phyloP scores from a whole-genome alignment of 768 basidiomycete species.

The Leucogyrophana mollusca region DNA sequence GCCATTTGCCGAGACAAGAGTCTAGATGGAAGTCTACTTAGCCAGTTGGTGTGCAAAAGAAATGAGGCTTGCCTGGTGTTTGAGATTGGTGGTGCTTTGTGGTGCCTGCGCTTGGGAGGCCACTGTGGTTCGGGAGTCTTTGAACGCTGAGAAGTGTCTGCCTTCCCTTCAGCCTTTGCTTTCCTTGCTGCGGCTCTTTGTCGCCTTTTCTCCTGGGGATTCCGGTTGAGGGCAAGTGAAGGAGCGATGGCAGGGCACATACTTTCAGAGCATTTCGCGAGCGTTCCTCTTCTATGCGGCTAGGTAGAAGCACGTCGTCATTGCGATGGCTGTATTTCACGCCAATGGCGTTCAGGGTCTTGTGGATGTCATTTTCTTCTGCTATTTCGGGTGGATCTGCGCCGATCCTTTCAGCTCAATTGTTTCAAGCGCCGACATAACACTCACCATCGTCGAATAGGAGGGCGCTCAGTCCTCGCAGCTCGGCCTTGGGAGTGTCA shows the following conservation, averaged over 20 bases:
- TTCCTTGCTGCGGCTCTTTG: constrained; percentile 21
- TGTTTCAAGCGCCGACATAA: background rate
- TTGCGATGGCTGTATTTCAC: constrained; percentile 76
- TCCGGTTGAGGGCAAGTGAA: constrained; percentile 3
- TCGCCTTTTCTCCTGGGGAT: constrained; percentile 24
- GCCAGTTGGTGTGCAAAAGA: background rate
- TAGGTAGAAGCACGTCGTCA: constrained; percentile 66
- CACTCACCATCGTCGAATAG: constrained; percentile 67
- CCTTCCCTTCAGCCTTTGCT: constrained; percentile 11
- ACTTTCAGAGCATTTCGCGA: constrained; percentile 55
- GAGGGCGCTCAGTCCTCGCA: constrained; percentile 63
- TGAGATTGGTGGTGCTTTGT: constrained; percentile 44
- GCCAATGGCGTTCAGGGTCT: constrained; percentile 56
- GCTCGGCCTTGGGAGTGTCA: constrained; percentile 40
- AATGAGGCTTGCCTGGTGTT: constrained; percentile 47
- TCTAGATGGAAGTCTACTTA: constrained; percentile 30
- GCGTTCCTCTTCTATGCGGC: constrained; percentile 65
- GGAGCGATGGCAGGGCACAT: constrained; percentile 4
- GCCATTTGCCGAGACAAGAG: constrained; percentile 55
- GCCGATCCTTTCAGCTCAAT: background rate
- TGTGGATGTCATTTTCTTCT: constrained; percentile 52
- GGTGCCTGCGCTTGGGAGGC: constrained; percentile 66
- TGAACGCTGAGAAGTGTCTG: constrained; percentile 11
- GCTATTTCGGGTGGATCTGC: constrained; percentile 38
- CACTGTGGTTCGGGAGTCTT: constrained; percentile 45